phyloP scores from a whole-genome alignment of 1,284 basidiomycete species.

The Fomitopsis pinicola region DNA sequence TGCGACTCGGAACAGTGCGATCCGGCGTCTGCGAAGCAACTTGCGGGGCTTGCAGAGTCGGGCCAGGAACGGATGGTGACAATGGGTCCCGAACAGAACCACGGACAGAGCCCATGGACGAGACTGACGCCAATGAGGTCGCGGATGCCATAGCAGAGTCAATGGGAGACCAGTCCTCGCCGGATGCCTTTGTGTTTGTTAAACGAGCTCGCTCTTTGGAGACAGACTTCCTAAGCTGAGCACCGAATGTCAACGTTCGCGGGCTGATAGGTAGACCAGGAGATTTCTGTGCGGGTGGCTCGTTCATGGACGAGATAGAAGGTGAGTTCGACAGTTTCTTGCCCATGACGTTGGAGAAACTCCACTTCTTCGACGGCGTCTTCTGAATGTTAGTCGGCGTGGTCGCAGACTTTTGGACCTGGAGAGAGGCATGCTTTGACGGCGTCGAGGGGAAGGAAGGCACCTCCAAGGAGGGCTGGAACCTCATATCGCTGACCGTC shows the following conservation, averaged over 20 bases:
- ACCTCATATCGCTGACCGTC: constrained; percentile 18
- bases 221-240: constrained; percentile 58
- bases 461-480: constrained; percentile 47
- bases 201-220: constrained; percentile 58
- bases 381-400: constrained; percentile 39
- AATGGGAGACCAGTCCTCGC: constrained; percentile 58
- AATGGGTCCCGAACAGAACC: constrained; percentile 38
- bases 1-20: constrained; percentile 50
- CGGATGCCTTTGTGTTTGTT: constrained; percentile 34
- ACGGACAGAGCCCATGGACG: constrained; percentile 64
- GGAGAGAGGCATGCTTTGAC: constrained; percentile 25
- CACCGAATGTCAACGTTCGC: constrained; percentile 57
- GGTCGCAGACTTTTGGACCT: constrained; percentile 27
- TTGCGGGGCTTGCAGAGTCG: constrained; percentile 25
- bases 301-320: constrained; percentile 51
- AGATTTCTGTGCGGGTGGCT: constrained; percentile 35
- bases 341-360: constrained; percentile 87
- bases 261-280: constrained; percentile 56
- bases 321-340: constrained; percentile 70
- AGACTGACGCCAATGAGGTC: constrained; percentile 67
- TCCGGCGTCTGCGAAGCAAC: constrained; percentile 49
- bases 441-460: constrained; percentile 32
- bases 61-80: constrained; percentile 26
- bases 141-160: constrained; percentile 72
- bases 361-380: constrained; percentile 93